A percentile compares a stretch with the other conserved stretches of the same genome.
These are phyloP conservation scores for Dactylellina leptospora DNA, from an alignment of 2,329 filamentous ascomycete genomes.

Conservation along the genomic window DNA sequence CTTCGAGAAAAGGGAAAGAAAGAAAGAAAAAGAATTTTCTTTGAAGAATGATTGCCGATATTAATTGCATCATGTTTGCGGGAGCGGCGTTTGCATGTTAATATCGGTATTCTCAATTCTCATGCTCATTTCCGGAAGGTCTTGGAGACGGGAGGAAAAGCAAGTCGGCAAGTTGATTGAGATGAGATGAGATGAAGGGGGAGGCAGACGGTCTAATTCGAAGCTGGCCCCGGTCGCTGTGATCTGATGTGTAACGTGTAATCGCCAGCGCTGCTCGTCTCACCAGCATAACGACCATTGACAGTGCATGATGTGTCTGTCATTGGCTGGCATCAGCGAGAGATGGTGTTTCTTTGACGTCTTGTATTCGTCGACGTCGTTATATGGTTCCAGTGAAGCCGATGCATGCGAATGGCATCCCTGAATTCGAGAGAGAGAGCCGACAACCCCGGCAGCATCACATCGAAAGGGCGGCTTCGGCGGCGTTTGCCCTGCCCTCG, in stretches of 20 bases:
- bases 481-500: too few relatives aligned
- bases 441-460: too few relatives aligned
- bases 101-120: conserved; percentile 23
- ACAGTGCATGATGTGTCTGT: too few relatives aligned
- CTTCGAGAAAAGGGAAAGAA: neutral
- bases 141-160: conserved; percentile 16
- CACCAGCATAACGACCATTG: too few relatives aligned
- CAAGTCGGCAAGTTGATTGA: neutral
- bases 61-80: conserved; percentile 3
- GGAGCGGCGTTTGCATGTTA: conserved; percentile 7
- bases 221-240: neutral
- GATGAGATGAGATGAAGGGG: conserved; percentile 42
- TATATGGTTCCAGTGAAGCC: too few relatives aligned
- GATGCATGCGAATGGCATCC: too few relatives aligned
- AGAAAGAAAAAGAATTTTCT: neutral
- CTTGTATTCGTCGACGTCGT: too few relatives aligned
- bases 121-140: conserved; percentile 42
- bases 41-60: neutral
- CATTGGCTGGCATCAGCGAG: too few relatives aligned
- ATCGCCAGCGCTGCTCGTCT: conserved; percentile 9
- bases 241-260: neutral
- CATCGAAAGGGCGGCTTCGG: conserved; percentile 1
- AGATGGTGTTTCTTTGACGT: too few relatives aligned
- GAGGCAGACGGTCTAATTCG: conserved; percentile 2
- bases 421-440: too few relatives aligned